phyloP scores from a whole-genome alignment of 2,329 filamentous ascomycete species.

The Pseudofabraea citricarpa region DNA sequence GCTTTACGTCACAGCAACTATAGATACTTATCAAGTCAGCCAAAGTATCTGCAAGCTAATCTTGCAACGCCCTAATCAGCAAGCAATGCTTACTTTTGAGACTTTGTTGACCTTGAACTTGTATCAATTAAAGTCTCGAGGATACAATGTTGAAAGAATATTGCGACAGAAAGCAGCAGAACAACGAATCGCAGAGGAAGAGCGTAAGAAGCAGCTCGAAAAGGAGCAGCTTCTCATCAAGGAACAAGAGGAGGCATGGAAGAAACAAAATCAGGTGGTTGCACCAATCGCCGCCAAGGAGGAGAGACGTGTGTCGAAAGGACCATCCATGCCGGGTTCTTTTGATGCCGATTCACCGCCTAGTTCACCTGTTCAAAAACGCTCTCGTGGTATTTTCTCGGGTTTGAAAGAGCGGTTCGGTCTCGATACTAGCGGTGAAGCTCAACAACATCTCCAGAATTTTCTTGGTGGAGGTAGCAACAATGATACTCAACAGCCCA shows the following conservation, averaged over 20 bases:
- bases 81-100: conserved; percentile 86
- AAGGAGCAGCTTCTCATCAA: conserved; percentile 66
- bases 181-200: conserved; percentile 79
- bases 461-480: conserved; percentile 34
- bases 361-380: conserved; percentile 31
- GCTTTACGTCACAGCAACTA: conserved; percentile 66
- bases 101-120: conserved; percentile 84
- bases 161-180: conserved; percentile 83
- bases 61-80: conserved; percentile 76
- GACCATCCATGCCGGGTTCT: conserved; percentile 63
- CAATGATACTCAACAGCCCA: not conserved
- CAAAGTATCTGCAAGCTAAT: conserved; percentile 79
- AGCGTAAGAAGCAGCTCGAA: conserved; percentile 68
- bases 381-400: conserved; percentile 56
- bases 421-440: conserved; percentile 48
- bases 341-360: conserved; percentile 63
- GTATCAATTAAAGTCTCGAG: conserved; percentile 74
- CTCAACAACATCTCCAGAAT: conserved; percentile 38
- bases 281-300: conserved; percentile 12
- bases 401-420: conserved; percentile 62
- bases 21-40: conserved; percentile 88
- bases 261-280: conserved; percentile 17
- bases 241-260: conserved; percentile 48
- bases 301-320: conserved; percentile 33
- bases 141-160: conserved; percentile 96